Percentiles rank a stretch among this genome's conserved stretches.
Conservation (phyloP, 192 early-diverging fungal species). For the Polychytrium aggregatum region DNA sequence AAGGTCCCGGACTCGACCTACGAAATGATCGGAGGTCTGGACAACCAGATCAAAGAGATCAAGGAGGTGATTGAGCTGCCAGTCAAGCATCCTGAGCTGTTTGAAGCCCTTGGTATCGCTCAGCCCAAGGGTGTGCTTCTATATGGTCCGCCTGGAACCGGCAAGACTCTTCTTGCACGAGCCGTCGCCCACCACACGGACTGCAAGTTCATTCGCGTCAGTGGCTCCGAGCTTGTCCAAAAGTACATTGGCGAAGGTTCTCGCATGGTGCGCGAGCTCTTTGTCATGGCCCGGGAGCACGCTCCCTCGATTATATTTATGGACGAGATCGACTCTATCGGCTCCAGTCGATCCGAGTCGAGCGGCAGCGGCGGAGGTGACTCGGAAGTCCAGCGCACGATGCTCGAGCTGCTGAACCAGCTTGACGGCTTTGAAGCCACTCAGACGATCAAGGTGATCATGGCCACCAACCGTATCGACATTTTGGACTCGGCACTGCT, state of each 20-base stretch:
- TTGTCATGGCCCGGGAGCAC: conserved; percentile 95
- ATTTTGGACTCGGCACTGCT: conserved; percentile 91
- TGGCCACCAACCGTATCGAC: conserved; percentile 97
- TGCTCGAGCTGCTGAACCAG: conserved; percentile 98
- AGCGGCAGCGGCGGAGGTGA: conserved; percentile 84
- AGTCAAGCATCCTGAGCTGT: conserved; percentile 98
- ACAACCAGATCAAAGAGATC: conserved; percentile 99
- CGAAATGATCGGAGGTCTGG: conserved; percentile 97
- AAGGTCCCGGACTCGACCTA: conserved; percentile 99
- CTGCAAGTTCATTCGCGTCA: conserved; percentile 85
- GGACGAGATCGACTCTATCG: conserved; percentile 96
- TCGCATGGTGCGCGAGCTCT: conserved; percentile 96
- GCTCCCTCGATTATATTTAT: conserved; percentile 98
- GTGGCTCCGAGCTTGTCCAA: conserved; percentile 89
- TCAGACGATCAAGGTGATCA: conserved; percentile 69
- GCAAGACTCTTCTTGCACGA: conserved; percentile 91
- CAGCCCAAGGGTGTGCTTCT: conserved; percentile 97
- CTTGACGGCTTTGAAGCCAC: conserved; percentile 84
- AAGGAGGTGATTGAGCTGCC: conserved; percentile 99
- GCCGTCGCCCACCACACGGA: conserved; percentile 96
- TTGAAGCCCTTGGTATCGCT: conserved; percentile 94
- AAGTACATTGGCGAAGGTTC: conserved; percentile 99
- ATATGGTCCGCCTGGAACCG: conserved; percentile 88
- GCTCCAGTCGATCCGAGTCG: conserved; percentile 85
- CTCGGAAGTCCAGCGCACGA: conserved; percentile 96